Evolutionary conservation across 371 early-diverging fungal species (phyloP), one percentile per base, ranked within the genome.

Genomic region (Mucor velutinosus): DNA sequence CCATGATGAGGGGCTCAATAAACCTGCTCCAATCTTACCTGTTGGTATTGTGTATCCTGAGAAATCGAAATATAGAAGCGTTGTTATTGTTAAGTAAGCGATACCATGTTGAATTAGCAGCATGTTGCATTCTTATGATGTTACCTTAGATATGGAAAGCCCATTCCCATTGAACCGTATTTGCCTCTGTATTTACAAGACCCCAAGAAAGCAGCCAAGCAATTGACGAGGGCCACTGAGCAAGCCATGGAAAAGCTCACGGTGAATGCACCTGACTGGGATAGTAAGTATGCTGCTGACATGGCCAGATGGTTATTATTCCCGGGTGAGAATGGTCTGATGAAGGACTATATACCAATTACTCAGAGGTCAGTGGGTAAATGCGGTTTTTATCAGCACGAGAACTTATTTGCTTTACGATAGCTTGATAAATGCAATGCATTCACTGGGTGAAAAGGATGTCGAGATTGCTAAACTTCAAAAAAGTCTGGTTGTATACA

Each of bases 41-140:
- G 82, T 81, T 7, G 88, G 85, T 19, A 83, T 87, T 58, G 82
- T 83, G 0, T 87, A 87, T 69, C 78, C 79, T 7, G 84, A 86
- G 60, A 87, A 87, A 30, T 80, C 82, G 47, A 85, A 84, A 47
- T 87, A 84, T 60, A 76, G 88, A 29, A 86, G 86, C 69, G 67
- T 66, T 4, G 81, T 79, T 10, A 84, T 87, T 73, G 80, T 82
- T 27, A 73, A 72, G 86, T 83, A 80, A 71, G 79, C 70, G 29
- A 21, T 35, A 4, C 39, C 3, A 23, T 35, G 37, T 37, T 21
- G 49, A 11, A 49, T 1, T 43, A 30, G n/a, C 10, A 49, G 21
- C 6, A 23, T 25, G 30, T 51, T 7, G 57, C 1, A 30, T n/a
- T 7, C 25, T 19, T 11, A 12, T 0, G 25, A 25, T 4, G 53